These are phyloP conservation scores for Phanerochaete carnosa DNA, from an alignment of 768 basidiomycete species.

Conservation along the genomic window DNA sequence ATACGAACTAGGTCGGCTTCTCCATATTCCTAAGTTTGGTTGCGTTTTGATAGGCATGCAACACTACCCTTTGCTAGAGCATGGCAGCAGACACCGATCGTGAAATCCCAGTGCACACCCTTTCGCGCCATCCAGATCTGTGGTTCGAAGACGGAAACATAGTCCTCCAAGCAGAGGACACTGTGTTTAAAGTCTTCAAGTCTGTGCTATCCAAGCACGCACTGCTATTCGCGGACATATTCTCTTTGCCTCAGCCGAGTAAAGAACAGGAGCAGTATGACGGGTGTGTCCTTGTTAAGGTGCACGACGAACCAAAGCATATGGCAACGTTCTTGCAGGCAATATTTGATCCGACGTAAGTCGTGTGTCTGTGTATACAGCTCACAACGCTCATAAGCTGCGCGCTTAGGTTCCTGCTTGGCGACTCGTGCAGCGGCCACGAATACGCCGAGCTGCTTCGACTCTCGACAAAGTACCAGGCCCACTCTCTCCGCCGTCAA, in stretches of 20 bases:
- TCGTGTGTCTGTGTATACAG: not conserved
- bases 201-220: not conserved
- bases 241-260: constrained; percentile 57
- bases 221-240: constrained; percentile 65
- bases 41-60: too few relatives aligned
- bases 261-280: not conserved
- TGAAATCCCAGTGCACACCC: not conserved
- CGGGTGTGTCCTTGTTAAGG: not conserved
- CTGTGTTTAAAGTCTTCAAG: not conserved
- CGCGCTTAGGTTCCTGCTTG: not conserved
- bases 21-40: not conserved
- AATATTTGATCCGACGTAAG: not conserved
- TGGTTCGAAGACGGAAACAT: constrained; percentile 8
- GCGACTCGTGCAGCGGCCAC: not conserved
- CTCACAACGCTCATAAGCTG: not conserved
- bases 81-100: not conserved
- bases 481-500: not conserved
- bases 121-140: not conserved
- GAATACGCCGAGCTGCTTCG: not conserved
- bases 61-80: not conserved
- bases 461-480: not conserved
- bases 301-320: not conserved
- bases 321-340: not conserved
- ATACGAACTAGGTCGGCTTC: not conserved
- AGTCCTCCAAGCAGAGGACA: not conserved